A percentile compares a stretch with the other conserved stretches of the same genome.
These are phyloP conservation scores for Sugiyamaella grinbergsii DNA, from an alignment of 1,139 yeast genomes.

Conservation along the genomic window DNA sequence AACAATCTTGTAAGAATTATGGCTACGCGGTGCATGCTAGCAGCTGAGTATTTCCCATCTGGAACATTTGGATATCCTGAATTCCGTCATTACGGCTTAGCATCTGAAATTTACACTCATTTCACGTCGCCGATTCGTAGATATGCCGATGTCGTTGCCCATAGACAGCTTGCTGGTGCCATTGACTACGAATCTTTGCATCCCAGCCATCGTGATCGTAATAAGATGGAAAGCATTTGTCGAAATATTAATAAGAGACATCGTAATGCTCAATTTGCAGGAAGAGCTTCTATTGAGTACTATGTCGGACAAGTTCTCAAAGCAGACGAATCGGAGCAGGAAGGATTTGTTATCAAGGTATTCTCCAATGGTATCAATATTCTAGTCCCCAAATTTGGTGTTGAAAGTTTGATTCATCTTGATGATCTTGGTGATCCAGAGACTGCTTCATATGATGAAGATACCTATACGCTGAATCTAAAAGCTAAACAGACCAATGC, in stretches of 20 bases:
- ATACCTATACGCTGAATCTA: conserved; percentile 68
- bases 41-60: conserved; percentile 95
- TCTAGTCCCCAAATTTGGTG: conserved; percentile 94
- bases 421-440: conserved; percentile 71
- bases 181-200: conserved; percentile 89
- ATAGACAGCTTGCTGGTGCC: conserved; percentile 96
- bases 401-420: conserved; percentile 86
- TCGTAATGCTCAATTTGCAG: conserved; percentile 98
- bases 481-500: conserved; percentile 44
- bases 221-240: conserved; percentile 86
- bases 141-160: conserved; percentile 96
- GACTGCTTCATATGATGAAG: conserved; percentile 74
- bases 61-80: conserved; percentile 95
- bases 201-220: conserved; percentile 80
- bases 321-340: conserved; percentile 66
- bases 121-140: conserved; percentile 98
- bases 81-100: conserved; percentile 94
- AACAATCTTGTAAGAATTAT: conserved; percentile 91
- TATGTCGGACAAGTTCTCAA: conserved; percentile 98
- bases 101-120: conserved; percentile 96
- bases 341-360: conserved; percentile 89
- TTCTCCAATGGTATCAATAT: conserved; percentile 95
- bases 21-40: conserved; percentile 99
- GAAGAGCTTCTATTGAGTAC: conserved; percentile 95
- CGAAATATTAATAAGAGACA: conserved; percentile 91